Evolutionary conservation across 129 eudicot genomes (phyloP), one percentile per base, ranked within the genome.

Genomic region (Ambrosia trifida): DNA sequence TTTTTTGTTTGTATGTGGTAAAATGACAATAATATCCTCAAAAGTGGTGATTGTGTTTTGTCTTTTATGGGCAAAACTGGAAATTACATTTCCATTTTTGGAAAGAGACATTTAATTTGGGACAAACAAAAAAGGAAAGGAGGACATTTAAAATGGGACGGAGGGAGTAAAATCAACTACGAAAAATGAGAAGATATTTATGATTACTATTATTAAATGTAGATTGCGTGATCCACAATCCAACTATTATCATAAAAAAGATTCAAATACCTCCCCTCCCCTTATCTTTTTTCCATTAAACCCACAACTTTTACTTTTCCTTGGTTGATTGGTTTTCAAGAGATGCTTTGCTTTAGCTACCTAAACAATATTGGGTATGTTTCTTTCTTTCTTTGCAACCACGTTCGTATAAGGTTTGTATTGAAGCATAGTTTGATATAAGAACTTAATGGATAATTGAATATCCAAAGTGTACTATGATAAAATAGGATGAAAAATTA

Each of bases 361-460:
- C 7, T 4, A 4, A 5, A 12, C 40, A 58, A 58, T 24, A 24
- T 24, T 24, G 28, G 28, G 28, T 24, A 11, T 19, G 18, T 16
- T 12, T 30, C 18, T 30, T 58, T 58, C 64, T 58, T 58, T 58
- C 64, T 58, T 58, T 58, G 62, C n/a, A 57, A 57, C 63, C 63
- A 57, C 36, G 36, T 14, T 57, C 63, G 36, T 24, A 11, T 11
- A 28, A 57, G 35, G 63, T 57, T 58, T 24, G 5, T 57, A 28
- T 57, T 28, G 13, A 57, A 12, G 11, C 64, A 24, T 58, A 30
- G 12, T 31, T 30, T 31, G 12, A 7, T 24, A 24, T 16, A 51
- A 54, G 19, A 54, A 24, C 16, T 24, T 24, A 24, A 28, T 28
- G 30, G 30, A 19, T 28, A 4, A 0, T 4, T 58, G 30, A 20